Evolutionary conservation across 805 yeast genomes (phyloP), one percentile per base, ranked within the genome.

Genomic region (Metschnikowia anglica): DNA sequence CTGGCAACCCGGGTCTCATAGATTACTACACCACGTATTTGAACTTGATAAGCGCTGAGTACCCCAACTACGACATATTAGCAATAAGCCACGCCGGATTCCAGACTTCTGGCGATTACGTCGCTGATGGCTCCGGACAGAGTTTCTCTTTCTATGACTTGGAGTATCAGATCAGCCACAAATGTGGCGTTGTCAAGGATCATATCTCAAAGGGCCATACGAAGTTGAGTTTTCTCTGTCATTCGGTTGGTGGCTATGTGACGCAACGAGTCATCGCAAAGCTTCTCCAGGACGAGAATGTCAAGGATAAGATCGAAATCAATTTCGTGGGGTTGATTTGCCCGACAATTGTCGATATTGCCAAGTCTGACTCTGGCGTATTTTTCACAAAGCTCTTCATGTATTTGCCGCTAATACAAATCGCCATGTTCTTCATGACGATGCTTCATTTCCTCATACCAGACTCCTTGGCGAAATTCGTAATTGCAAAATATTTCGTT

Each of bases 1-100:
- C 93, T 0, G 93, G 93, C 0, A 85, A 85, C 51, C 93, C 93
- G 0, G 93, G 91, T 0, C 61, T 85, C 20, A 70, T 80, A 31
- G 81, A 80, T 47, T 85, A 76, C 61, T 85, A 85, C 59, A 67
- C 67, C 15, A 76, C 76, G 3, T 83, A 80, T 53, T 58, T 85
- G 21, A 60, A 64, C 10, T 52, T 60, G 18, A 49, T 81, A 41
- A 76, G 76, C 42, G 54, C 56, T 18, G 52, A 51, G 25, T 56
- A 65, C 39, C 79, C 81, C 2, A 60, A 58, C 13, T 67, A 73
- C 51, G 85, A 81, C 52, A 58, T 82, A 1, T 58, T 81, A 24
- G 78, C 82, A 28, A 68, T 80, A n/a, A 78, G 88, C 15, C 88
- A 83, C 52, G 79, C 80, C 3, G 90, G 90, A 2, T 81, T 31